Conservation (phyloP, 1,284 basidiomycete species). For the Cryptococcus sp. region DNA sequence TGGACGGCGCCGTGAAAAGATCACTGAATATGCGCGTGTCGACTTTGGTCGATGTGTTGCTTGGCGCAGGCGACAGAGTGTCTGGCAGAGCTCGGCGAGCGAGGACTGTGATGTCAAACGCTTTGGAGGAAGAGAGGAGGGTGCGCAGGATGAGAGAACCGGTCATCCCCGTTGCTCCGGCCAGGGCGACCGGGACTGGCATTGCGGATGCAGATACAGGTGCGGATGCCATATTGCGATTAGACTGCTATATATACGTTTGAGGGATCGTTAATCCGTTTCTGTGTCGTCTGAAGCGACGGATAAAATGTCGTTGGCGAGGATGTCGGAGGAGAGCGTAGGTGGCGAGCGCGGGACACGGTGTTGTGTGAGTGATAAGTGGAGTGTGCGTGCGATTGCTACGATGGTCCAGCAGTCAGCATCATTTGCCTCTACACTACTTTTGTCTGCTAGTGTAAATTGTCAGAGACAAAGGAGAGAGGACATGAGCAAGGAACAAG, state of each 20-base stretch:
- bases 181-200: conserved; percentile 37
- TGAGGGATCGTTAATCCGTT: conserved; percentile 3
- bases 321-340: conserved; percentile 14
- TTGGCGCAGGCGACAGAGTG: neutral
- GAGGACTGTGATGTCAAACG: conserved; percentile 41
- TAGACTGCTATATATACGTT: neutral
- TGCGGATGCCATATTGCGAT: neutral
- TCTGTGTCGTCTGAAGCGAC: conserved; percentile 12
- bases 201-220: neutral
- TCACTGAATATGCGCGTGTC: conserved; percentile 31
- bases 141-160: conserved; percentile 34
- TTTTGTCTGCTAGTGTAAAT: neutral
- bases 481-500: too few relatives aligned
- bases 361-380: conserved; percentile 33
- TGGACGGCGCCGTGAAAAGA: conserved; percentile 21
- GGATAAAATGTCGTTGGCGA: conserved; percentile 13
- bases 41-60: conserved; percentile 23
- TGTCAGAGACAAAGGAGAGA: neutral
- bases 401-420: conserved; percentile 2
- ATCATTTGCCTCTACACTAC: neutral
- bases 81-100: conserved; percentile 35
- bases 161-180: conserved; percentile 50
- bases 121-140: conserved; percentile 31
- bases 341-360: conserved; percentile 38
- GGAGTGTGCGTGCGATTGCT: conserved; percentile 43